These are phyloP conservation scores for Lupinus albus DNA, from an alignment of 306 rosid species.

Conservation along the genomic window DNA sequence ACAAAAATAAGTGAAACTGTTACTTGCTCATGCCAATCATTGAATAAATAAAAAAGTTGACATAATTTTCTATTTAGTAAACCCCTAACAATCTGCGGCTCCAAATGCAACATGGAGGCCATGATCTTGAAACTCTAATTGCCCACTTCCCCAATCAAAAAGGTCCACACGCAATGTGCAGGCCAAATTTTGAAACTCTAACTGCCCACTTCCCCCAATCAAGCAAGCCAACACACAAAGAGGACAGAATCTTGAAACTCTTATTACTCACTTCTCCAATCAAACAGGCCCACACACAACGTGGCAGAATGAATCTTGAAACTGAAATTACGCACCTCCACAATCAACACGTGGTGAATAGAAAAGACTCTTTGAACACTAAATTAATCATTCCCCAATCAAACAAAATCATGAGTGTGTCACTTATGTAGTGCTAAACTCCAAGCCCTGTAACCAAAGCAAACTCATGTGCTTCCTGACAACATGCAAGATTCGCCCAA, in stretches of 20 bases:
- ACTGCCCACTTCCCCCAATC: constrained; percentile 3
- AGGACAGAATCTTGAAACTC: constrained; percentile 15
- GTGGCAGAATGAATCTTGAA: background rate
- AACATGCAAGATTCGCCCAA: background rate
- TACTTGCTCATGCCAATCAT: background rate
- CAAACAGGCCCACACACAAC: background rate
- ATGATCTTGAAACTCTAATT: constrained; percentile 15
- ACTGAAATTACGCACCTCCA: background rate
- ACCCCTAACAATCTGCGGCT: background rate
- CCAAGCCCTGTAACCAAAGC: background rate
- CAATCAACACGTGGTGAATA: background rate
- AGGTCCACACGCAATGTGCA: background rate
- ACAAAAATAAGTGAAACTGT: background rate
- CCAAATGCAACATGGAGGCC: background rate
- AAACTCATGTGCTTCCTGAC: background rate
- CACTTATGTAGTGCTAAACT: background rate
- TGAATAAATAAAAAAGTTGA: background rate
- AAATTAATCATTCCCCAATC: background rate
- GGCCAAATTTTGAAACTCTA: background rate
- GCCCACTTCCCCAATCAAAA: background rate
- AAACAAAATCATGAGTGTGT: background rate
- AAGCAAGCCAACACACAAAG: background rate
- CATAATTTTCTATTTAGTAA: background rate
- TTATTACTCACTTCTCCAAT: background rate
- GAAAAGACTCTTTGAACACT: background rate